Conservation (phyloP, 805 yeast species). For the Spathaspora hagerdaliae region DNA sequence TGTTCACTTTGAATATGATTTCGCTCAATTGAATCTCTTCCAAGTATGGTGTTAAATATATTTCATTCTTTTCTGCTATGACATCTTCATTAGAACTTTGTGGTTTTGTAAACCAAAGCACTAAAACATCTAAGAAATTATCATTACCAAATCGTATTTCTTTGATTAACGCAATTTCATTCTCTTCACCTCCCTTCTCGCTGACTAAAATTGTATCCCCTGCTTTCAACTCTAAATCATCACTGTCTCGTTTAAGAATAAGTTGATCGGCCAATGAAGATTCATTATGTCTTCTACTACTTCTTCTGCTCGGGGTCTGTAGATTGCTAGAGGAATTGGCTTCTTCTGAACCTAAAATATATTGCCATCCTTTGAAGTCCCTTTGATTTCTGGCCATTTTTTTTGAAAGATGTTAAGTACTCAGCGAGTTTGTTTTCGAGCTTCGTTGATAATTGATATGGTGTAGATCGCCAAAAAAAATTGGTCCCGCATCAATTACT, state of each 20-base stretch:
- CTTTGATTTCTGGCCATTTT: slow-evolving; percentile 12
- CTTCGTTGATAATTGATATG: no score
- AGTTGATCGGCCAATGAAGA: slow-evolving; percentile 7
- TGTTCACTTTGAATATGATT: slow-evolving; percentile 41
- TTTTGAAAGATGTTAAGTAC: no score
- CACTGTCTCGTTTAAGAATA: slow-evolving; percentile 38
- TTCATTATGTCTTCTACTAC: slow-evolving; percentile 14
- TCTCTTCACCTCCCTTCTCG: slow-evolving; percentile 20
- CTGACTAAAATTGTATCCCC: slow-evolving; percentile 52
- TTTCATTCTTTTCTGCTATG: slow-evolving; percentile 34
- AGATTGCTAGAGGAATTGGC: neutral
- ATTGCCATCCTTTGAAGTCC: slow-evolving; percentile 32
- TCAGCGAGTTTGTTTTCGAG: no score
- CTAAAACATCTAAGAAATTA: slow-evolving; percentile 45
- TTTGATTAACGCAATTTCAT: slow-evolving; percentile 44
- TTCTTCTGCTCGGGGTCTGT: slow-evolving; percentile 12
- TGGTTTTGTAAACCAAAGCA: slow-evolving; percentile 38
- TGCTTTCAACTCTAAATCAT: slow-evolving; percentile 43
- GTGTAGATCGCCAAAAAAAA: no score
- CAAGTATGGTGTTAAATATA: slow-evolving; percentile 51
- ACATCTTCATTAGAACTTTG: slow-evolving; percentile 33
- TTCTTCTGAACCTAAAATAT: slow-evolving; percentile 11
- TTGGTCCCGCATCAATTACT: no score
- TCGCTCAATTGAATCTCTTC: slow-evolving; percentile 41
- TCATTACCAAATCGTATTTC: slow-evolving; percentile 51